Conservation (phyloP, 768 basidiomycete species). For the Amanita pseudoporphyria region DNA sequence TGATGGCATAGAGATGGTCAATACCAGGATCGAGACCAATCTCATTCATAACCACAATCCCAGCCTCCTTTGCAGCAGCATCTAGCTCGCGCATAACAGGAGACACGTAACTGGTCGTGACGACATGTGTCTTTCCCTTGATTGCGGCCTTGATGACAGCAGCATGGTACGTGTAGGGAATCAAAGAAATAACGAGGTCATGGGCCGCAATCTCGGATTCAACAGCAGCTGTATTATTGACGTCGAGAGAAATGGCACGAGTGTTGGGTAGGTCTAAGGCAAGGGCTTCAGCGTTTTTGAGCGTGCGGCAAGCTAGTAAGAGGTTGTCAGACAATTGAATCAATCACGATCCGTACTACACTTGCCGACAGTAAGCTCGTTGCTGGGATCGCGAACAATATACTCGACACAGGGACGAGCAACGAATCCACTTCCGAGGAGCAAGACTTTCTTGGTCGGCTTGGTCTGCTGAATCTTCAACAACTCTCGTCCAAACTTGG, state of each 20-base stretch:
- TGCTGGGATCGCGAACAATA: slow-evolving; percentile 69
- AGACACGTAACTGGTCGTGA: slow-evolving; percentile 93
- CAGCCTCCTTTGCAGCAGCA: slow-evolving; percentile 70
- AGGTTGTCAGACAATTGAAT: background rate
- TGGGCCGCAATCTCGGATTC: slow-evolving; percentile 75
- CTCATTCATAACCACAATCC: slow-evolving; percentile 94
- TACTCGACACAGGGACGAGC: slow-evolving; percentile 96
- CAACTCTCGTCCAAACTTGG: slow-evolving; percentile 63
- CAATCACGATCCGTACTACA: slow-evolving; percentile 2
- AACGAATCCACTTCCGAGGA: slow-evolving; percentile 93
- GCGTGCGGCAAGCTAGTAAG: slow-evolving; percentile 73
- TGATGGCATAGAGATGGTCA: slow-evolving; percentile 89
- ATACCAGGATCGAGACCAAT: slow-evolving; percentile 96
- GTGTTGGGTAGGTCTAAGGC: slow-evolving; percentile 59
- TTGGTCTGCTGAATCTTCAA: slow-evolving; percentile 31
- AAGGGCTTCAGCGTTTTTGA: slow-evolving; percentile 64
- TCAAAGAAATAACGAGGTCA: slow-evolving; percentile 93
- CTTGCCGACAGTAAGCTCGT: slow-evolving; percentile 79
- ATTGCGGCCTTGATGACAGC: slow-evolving; percentile 88
- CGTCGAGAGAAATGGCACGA: slow-evolving; percentile 75
- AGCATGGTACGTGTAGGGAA: slow-evolving; percentile 90
- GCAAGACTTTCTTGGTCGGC: slow-evolving; percentile 60
- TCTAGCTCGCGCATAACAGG: slow-evolving; percentile 87
- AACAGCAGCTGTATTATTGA: slow-evolving; percentile 56
- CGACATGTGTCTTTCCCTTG: slow-evolving; percentile 82